phyloP scores from a whole-genome alignment of 2,329 filamentous ascomycete species.

The Scolecobasidium constrictum region DNA sequence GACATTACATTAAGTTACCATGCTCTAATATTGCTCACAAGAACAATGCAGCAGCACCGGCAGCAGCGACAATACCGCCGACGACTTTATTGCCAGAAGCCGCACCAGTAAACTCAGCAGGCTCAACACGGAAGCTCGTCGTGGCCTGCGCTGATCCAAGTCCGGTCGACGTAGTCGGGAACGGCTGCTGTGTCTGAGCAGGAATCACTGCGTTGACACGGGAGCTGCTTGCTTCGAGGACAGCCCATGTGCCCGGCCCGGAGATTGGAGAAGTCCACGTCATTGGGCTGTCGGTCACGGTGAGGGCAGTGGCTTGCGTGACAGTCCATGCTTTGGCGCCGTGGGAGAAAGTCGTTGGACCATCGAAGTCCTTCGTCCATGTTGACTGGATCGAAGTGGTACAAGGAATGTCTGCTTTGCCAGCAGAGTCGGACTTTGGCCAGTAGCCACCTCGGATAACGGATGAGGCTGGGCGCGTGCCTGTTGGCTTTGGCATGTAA shows the following conservation, averaged over 20 bases:
- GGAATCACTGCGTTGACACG: too few relatives aligned
- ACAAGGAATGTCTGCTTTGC: background rate
- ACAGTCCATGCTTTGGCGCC: background rate
- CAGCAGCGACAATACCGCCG: background rate
- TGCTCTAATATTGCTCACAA: too few relatives aligned
- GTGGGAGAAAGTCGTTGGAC: background rate
- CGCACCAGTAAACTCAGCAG: background rate
- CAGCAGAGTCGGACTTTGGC: background rate
- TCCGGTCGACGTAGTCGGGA: background rate
- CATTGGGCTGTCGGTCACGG: background rate
- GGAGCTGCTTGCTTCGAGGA: background rate
- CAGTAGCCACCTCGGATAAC: too few relatives aligned
- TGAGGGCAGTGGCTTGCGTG: background rate
- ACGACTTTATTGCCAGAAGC: background rate
- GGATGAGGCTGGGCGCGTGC: background rate
- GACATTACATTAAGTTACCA: too few relatives aligned
- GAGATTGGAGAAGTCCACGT: background rate
- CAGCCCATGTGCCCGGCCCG: background rate
- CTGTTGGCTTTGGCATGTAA: background rate
- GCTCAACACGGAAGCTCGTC: background rate
- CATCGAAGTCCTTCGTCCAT: background rate
- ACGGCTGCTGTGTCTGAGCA: background rate
- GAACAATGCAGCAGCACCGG: background rate
- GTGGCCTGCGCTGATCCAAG: background rate
- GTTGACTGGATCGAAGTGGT: background rate